Evolutionary conservation across 148 eudicot species (phyloP).

Genomic region (Rhododendron williamsianum): DNA sequence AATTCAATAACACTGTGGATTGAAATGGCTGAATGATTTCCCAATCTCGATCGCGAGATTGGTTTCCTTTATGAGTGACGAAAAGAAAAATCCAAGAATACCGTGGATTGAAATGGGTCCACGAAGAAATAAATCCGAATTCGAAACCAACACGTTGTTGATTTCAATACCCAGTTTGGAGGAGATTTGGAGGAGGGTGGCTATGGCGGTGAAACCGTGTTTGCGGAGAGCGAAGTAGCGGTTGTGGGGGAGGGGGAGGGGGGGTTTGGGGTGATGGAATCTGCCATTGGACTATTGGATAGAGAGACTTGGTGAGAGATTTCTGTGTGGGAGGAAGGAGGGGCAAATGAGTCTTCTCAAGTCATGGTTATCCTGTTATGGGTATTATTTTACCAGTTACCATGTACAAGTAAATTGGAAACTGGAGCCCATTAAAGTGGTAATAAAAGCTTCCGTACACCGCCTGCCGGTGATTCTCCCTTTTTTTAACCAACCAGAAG

Average conservation of each 20-base stretch:
- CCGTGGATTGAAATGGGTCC: constrained; percentile 50
- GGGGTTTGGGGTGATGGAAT: neutral
- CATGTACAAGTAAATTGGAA: too few species aligned
- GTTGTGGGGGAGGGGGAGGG: neutral
- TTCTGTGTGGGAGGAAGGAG: constrained; percentile 15
- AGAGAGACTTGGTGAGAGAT: constrained; percentile 15
- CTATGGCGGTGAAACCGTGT: constrained; percentile 35
- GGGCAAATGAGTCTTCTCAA: too few species aligned
- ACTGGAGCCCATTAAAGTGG: too few species aligned
- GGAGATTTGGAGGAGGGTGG: constrained; percentile 52
- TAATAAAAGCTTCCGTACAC: too few species aligned
- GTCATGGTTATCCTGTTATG: too few species aligned
- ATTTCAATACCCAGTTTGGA: constrained; percentile 44
- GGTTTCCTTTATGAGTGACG: constrained; percentile 4
- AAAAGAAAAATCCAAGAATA: constrained; percentile 37
- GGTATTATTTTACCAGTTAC: too few species aligned
- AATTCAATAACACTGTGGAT: too few species aligned
- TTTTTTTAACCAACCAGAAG: too few species aligned
- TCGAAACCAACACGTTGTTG: constrained; percentile 39
- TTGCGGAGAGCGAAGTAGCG: constrained; percentile 26
- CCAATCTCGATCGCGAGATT: neutral
- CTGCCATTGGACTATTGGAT: neutral
- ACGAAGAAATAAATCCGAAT: constrained; percentile 55
- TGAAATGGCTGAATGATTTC: constrained; percentile 16
- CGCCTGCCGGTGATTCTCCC: too few species aligned